Evolutionary conservation across 805 yeast species (phyloP).

Genomic region (Lachancea meyersii): DNA sequence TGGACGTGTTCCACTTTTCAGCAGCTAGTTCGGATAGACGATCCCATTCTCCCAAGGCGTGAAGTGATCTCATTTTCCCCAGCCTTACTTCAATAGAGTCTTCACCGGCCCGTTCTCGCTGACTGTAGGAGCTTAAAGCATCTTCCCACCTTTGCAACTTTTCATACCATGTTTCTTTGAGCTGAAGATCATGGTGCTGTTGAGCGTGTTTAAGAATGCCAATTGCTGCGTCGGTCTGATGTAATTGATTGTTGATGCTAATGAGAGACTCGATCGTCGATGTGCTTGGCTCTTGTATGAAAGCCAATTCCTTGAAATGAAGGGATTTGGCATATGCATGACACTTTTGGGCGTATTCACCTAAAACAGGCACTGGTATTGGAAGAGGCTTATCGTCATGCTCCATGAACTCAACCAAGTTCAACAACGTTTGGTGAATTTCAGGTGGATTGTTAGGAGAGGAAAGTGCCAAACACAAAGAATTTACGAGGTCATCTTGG

Average conservation of each 20-base stretch:
- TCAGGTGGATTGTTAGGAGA: conserved; percentile 94
- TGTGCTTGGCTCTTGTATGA: conserved; percentile 86
- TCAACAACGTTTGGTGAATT: conserved; percentile 81
- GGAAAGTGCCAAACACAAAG: conserved; percentile 79
- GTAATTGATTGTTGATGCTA: conserved; percentile 86
- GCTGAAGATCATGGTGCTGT: conserved; percentile 79
- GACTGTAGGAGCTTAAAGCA: conserved; percentile 84
- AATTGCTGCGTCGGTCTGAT: conserved; percentile 96
- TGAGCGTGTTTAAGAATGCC: conserved; percentile 95
- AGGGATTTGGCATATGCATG: conserved; percentile 97
- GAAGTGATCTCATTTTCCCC: conserved; percentile 98
- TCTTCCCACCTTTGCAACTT: conserved; percentile 97
- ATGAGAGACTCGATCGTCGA: conserved; percentile 89
- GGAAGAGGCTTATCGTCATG: conserved; percentile 95
- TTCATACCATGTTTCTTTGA: conserved; percentile 97
- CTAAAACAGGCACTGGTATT: conserved; percentile 80
- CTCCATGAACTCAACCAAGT: conserved; percentile 93
- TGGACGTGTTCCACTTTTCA: conserved; percentile 73
- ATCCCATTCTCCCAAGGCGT: conserved; percentile 99
- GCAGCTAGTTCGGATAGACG: conserved; percentile 78
- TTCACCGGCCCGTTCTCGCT: conserved; percentile 50
- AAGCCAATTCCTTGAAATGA: conserved; percentile 92
- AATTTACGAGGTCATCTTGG: conserved; percentile 81
- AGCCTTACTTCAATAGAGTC: conserved; percentile 81
- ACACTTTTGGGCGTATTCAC: conserved; percentile 88